Conservation (phyloP, 768 basidiomycete genomes). For the Tulasnella sp. region DNA sequence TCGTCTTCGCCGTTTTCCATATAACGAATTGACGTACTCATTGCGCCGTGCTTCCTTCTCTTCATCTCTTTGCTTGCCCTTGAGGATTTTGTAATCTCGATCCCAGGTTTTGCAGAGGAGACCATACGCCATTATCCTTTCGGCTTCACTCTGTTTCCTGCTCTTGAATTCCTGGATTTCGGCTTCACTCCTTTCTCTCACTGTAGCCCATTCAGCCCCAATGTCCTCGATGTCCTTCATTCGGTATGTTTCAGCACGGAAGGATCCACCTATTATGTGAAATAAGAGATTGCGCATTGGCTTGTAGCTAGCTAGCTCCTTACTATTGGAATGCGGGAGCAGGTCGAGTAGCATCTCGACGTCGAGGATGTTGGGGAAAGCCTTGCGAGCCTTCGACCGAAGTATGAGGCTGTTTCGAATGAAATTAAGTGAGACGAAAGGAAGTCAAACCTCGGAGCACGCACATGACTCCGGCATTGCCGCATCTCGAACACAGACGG, state of each 20-base stretch:
- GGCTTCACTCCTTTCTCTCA: not conserved
- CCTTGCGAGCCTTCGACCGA: not conserved
- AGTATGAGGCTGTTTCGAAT: not conserved
- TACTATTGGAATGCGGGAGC: not conserved
- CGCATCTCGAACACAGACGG: not conserved
- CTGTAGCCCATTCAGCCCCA: not conserved
- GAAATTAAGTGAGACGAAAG: no score
- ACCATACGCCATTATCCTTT: not conserved
- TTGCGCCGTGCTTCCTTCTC: not conserved
- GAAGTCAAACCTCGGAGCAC: not conserved
- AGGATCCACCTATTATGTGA: not conserved
- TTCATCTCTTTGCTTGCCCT: not conserved
- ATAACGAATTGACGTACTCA: not conserved
- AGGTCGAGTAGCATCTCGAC: not conserved
- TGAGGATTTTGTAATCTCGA: not conserved
- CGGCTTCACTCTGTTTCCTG: not conserved
- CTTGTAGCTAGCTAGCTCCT: not conserved
- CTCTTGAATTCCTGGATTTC: not conserved
- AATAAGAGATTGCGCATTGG: not conserved
- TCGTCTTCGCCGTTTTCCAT: not conserved
- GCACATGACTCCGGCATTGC: not conserved
- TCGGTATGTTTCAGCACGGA: not conserved
- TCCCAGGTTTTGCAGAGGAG: not conserved
- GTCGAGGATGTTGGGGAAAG: not conserved
- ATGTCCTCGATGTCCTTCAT: not conserved